Conservation (phyloP, 108 stramenopile species). For the Pseudonitzschia multistriata region DNA sequence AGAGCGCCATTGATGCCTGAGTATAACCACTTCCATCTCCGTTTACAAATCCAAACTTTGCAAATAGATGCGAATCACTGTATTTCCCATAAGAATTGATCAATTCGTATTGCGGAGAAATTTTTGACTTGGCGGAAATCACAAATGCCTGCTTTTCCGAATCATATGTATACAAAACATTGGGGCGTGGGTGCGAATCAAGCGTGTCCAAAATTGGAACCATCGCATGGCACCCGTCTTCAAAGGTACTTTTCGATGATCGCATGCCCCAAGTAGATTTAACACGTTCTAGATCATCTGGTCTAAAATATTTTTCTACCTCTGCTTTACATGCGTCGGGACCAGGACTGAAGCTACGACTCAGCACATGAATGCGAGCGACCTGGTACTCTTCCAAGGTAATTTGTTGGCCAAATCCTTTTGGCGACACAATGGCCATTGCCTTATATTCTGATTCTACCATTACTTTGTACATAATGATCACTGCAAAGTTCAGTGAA, state of each 20-base stretch:
- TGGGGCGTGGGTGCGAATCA: conserved; percentile 77
- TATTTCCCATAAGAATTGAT: conserved; percentile 80
- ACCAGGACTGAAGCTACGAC: conserved; percentile 64
- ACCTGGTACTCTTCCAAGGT: conserved; percentile 47
- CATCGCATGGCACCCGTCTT: conserved; percentile 67
- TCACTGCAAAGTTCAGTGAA: conserved; percentile 50
- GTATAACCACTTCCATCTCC: conserved; percentile 80
- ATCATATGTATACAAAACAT: conserved; percentile 60
- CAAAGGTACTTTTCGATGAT: conserved; percentile 29
- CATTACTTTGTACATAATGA: conserved; percentile 56
- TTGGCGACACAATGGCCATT: conserved; percentile 33
- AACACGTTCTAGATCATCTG: conserved; percentile 13
- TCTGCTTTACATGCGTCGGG: conserved; percentile 3
- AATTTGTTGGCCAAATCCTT: conserved; percentile 45
- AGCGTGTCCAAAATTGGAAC: conserved; percentile 82
- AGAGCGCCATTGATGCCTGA: conserved; percentile 58
- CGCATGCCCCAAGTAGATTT: conserved; percentile 12
- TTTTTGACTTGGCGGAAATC: conserved; percentile 35
- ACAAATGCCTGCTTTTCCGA: conserved; percentile 50
- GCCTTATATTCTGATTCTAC: conserved; percentile 63
- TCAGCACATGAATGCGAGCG: conserved; percentile 70
- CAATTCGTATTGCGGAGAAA: conserved; percentile 38
- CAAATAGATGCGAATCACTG: conserved; percentile 74
- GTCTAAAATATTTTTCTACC: not conserved
- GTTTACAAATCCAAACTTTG: conserved; percentile 83